Base-by-base conservation (phyloP, 1,284 basidiomycete genomes). In the Ustilago crameri region DNA sequence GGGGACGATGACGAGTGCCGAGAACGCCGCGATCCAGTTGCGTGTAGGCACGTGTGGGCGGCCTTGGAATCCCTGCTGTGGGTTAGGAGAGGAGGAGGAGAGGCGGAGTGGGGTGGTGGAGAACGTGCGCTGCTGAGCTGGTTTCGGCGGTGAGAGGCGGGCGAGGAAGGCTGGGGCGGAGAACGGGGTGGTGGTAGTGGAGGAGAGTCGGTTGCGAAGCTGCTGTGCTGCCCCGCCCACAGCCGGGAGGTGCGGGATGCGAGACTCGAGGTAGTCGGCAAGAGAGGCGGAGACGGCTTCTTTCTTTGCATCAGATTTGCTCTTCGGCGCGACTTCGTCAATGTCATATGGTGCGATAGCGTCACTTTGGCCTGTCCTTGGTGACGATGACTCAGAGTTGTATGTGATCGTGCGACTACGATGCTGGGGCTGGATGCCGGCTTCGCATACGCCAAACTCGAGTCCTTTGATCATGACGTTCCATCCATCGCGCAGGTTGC, bases 21-120 rank as follows among this genome's bases (percentile, higher is more conserved):
- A 52, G 22, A 68, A 55, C 2, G 70, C 70, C 4, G 70, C 70
- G 46, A 73, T 59, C 70, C 70, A 73, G 51, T 68, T 73, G 3
- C 70, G 56, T 4, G 18, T 20, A 0, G 64, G 64, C 17, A 67
- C 37, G 10, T 48, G 23, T 1, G 57, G 57, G 27, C 49, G 45
- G 1, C 1, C 32, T 34, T 5, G 42, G 20, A 35, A 5, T 22
- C 1, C 12, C 23, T 17, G 35, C 17, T 2, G 27, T 20, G 3
- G 38, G 34, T 9, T n/a, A n/a, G 37, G 26, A 9, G 43, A 30
- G 7, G 30, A 30, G 30, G 30, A 30, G 27, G 34, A 38, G 61
- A 7, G 38, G 45, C 14, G 32, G 26, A 35, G 41, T 9, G 23
- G 27, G 9, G 43, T 22, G 15, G 55, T 65, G 30, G 24, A 40